These are phyloP conservation scores for Tuber magnatum DNA, from an alignment of 495 filamentous ascomycete genomes.

Conservation along the genomic window DNA sequence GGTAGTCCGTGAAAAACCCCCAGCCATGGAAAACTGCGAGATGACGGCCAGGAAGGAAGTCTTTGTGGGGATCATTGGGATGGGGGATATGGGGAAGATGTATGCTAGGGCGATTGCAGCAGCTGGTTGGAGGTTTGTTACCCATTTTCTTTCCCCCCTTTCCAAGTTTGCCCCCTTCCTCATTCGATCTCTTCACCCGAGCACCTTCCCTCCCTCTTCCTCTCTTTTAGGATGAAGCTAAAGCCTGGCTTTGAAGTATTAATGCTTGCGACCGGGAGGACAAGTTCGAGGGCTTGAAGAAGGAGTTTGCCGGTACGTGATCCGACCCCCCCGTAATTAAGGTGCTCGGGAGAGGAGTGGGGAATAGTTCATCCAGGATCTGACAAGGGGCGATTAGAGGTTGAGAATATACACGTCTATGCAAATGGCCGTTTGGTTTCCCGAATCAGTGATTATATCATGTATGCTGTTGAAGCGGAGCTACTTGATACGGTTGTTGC, in stretches of 20 bases:
- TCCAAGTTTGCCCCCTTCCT: constrained; percentile 9
- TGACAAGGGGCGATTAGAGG: constrained; percentile 45
- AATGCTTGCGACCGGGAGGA: constrained; percentile 89
- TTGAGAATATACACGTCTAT: constrained; percentile 62
- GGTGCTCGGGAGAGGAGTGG: constrained; percentile 11
- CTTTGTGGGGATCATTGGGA: constrained; percentile 83
- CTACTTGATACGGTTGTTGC: constrained; percentile 77
- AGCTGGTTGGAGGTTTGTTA: constrained; percentile 87
- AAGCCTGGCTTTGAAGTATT: constrained; percentile 53
- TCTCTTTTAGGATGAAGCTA: background rate
- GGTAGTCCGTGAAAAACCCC: background rate
- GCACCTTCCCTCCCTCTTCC: background rate
- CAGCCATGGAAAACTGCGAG: background rate
- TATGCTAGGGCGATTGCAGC: constrained; percentile 78
- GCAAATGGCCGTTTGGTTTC: constrained; percentile 92
- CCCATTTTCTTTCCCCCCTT: constrained; percentile 27
- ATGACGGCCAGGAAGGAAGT: constrained; percentile 28
- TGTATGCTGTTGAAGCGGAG: constrained; percentile 95
- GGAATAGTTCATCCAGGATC: background rate
- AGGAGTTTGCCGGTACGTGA: constrained; percentile 65
- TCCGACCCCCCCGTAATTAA: constrained; percentile 43
- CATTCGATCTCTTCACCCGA: background rate
- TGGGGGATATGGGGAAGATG: constrained; percentile 99
- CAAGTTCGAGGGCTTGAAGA: constrained; percentile 64
- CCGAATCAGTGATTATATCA: constrained; percentile 87